These are phyloP conservation scores for Scleromitrula shiraiana DNA, from an alignment of 2,329 filamentous ascomycete species.

Conservation along the genomic window DNA sequence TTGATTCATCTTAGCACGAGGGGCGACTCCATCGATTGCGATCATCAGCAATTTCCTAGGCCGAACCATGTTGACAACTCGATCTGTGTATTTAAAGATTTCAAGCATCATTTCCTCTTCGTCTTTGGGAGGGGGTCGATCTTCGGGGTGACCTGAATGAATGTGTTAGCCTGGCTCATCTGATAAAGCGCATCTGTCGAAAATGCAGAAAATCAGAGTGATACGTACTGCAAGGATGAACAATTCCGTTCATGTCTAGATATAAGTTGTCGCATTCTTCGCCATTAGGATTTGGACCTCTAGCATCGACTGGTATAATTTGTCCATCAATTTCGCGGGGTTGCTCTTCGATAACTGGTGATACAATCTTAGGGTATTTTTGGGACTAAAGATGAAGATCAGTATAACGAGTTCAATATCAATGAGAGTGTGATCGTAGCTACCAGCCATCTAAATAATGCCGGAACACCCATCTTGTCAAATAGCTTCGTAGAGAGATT, in stretches of 20 bases:
- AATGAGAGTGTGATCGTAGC: background rate
- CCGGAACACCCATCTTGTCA: conserved; percentile 29
- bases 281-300: conserved; percentile 84
- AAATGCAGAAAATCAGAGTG: no score
- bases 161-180: no score
- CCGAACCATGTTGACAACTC: conserved; percentile 97
- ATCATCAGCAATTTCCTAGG: conserved; percentile 96
- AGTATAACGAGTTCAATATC: background rate
- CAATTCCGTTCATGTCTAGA: conserved; percentile 98
- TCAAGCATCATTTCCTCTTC: conserved; percentile 99
- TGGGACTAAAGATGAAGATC: conserved; percentile 45
- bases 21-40: conserved; percentile 94
- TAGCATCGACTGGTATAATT: conserved; percentile 76
- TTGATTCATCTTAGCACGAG: conserved; percentile 99
- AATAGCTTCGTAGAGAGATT: background rate
- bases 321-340: conserved; percentile 77
- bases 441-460: conserved; percentile 74
- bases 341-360: conserved; percentile 78
- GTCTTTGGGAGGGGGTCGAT: conserved; percentile 79
- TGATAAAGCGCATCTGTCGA: no score
- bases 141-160: conserved; percentile 64
- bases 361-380: conserved; percentile 98
- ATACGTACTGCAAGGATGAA: conserved; percentile 72
- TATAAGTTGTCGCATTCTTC: conserved; percentile 98
- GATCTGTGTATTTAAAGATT: conserved; percentile 97